Conservation (phyloP, 1,139 yeast genomes). For the Candida sanyaensis region DNA sequence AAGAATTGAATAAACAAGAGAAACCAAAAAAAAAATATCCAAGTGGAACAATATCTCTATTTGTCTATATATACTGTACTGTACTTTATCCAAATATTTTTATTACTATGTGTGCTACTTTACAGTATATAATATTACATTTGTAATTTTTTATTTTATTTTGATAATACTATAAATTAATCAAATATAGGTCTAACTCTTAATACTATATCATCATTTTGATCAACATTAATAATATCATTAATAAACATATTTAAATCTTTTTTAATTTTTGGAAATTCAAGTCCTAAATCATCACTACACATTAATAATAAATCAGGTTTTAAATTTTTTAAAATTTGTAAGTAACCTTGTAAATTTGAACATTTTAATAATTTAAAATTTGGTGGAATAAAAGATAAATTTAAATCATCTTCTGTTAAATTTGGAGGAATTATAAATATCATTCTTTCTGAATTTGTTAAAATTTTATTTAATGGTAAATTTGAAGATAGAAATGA, state of each 20-base stretch:
- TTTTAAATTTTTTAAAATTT: constrained; percentile 40
- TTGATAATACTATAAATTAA: not conserved
- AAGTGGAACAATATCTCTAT: too few relatives aligned
- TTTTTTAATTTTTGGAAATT: constrained; percentile 26
- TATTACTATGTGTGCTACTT: too few relatives aligned
- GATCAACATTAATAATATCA: constrained; percentile 39
- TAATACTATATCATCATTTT: constrained; percentile 30
- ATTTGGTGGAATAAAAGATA: constrained; percentile 31
- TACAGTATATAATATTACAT: too few relatives aligned
- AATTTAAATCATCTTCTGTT: constrained; percentile 41
- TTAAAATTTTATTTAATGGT: constrained; percentile 42
- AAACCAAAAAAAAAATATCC: not conserved
- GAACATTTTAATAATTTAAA: constrained; percentile 44
- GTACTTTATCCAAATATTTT: too few relatives aligned
- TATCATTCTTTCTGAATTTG: constrained; percentile 41
- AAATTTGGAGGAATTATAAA: constrained; percentile 50
- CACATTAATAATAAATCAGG: constrained; percentile 48
- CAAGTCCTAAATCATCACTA: constrained; percentile 45
- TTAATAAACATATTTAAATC: constrained; percentile 43
- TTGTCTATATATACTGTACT: too few relatives aligned
- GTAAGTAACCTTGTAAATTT: constrained; percentile 46
- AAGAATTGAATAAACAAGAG: not conserved
- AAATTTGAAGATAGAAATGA: constrained; percentile 40
- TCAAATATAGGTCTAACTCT: constrained; percentile 29
- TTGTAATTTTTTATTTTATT: too few relatives aligned